Conservation (phyloP, 805 yeast species). For the Cyberlindnera meyerae region DNA sequence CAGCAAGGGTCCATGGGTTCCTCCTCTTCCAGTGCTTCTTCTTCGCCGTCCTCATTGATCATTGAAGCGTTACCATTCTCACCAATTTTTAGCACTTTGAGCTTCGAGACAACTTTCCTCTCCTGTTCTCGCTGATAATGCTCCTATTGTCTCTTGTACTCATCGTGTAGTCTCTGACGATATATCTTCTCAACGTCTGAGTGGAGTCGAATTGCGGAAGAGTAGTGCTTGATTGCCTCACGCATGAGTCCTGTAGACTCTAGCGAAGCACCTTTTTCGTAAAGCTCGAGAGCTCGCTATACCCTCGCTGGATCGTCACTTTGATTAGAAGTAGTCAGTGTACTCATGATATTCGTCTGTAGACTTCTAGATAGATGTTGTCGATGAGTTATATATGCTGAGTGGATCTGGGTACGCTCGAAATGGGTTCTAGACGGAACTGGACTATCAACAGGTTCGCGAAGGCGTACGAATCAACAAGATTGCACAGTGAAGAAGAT, state of each 20-base stretch:
- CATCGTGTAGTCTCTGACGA: slow-evolving; percentile 49
- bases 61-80: background rate
- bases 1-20: slow-evolving; percentile 32
- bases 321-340: no score
- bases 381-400: no score
- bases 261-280: slow-evolving; percentile 65
- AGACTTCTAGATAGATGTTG: no score
- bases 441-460: no score
- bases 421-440: no score
- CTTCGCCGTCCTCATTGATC: background rate
- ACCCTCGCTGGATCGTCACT: slow-evolving; percentile 9
- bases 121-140: slow-evolving; percentile 12
- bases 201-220: slow-evolving; percentile 56
- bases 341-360: no score
- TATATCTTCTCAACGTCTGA: slow-evolving; percentile 63
- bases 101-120: background rate
- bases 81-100: slow-evolving; percentile 1
- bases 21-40: slow-evolving; percentile 9
- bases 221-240: slow-evolving; percentile 73
- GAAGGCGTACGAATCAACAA: no score
- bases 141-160: slow-evolving; percentile 27
- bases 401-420: no score
- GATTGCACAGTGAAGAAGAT: no score
- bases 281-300: slow-evolving; percentile 51
- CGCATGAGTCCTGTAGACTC: slow-evolving; percentile 72